Evolutionary conservation across 2,329 filamentous ascomycete genomes (phyloP), one percentile per base, ranked within the genome.

Genomic region (Calonectria honghensis): DNA sequence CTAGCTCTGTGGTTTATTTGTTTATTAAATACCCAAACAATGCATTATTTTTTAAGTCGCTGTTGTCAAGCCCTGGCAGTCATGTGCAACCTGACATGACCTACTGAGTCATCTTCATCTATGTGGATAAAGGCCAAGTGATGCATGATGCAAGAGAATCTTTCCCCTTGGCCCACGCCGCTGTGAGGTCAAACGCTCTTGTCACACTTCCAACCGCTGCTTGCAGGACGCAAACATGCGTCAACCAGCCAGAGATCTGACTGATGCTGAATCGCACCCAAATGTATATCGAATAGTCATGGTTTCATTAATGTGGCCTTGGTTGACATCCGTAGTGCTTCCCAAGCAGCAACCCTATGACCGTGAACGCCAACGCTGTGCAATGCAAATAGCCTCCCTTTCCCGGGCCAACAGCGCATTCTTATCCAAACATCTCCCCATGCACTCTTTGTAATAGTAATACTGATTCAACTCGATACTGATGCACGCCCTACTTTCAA

Each of bases 281-380:
- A 45, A 73, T 66, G 24, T 48, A 68, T 75, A 64, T 57, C 41
- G 37, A 72, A 71, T 61, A 71, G 64, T 74, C 74, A 74, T 75
- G 68, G 71, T 72, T 68, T 75, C 74, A 67, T 75, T 72, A 75
- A 69, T 70, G 41, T 66, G 39, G 72, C 18, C 67, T 67, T 51
- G 51, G 51, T 73, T 41, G 27, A 35, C 54, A 74, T 45, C 68
- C 57, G 57, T 52, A 68, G 68, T 50, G 74, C 37, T 66, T 69
- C 70, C 63, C 52, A 50, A 75, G 54, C 69, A 73, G 65, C 61
- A 73, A 61, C 67, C 54, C 31, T 68, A 61, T 75, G 63, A 68
- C 72, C 71, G 70, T 73, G 64, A 83, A 84, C 83, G 84, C 84
- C 84, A 74, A 78, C 83, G 82, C 83, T 83, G 78, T 84, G 81